phyloP scores from a whole-genome alignment of 306 rosid species.

The Prunus mongolica region DNA sequence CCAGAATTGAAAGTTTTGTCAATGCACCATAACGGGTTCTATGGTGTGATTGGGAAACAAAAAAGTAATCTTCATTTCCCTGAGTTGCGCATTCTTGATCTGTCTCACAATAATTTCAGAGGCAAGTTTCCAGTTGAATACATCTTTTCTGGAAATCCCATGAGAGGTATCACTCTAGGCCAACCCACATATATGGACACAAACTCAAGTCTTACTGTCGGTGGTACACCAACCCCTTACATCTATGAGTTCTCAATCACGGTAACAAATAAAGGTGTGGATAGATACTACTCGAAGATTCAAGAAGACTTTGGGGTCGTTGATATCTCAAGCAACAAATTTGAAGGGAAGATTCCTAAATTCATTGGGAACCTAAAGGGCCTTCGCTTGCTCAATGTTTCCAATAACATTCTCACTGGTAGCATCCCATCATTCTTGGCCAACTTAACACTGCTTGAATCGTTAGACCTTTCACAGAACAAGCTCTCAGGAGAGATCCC shows the following conservation, averaged over 20 bases:
- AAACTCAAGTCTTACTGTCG: too few species aligned
- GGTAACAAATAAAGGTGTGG: not conserved
- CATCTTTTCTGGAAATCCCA: too few species aligned
- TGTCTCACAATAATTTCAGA: too few species aligned
- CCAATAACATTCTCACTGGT: not conserved
- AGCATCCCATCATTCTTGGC: not conserved
- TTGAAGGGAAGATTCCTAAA: too few species aligned
- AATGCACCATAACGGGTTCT: not conserved
- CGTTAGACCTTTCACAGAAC: not conserved
- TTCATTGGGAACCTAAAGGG: too few species aligned
- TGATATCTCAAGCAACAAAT: not conserved
- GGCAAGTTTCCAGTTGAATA: too few species aligned
- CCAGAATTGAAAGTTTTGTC: not conserved
- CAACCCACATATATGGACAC: not conserved
- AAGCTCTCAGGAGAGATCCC: not conserved
- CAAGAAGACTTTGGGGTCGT: not conserved
- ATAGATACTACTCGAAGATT: fast-evolving
- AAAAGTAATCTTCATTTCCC: too few species aligned
- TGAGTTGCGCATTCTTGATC: too few species aligned
- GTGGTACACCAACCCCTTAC: too few species aligned
- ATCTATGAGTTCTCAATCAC: not conserved
- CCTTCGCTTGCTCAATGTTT: too few species aligned
- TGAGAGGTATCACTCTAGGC: too few species aligned
- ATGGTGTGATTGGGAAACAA: not conserved
- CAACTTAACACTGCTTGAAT: not conserved